These are phyloP conservation scores for Phlebiopsis flavidoalba DNA, from an alignment of 768 basidiomycete genomes.

Conservation along the genomic window DNA sequence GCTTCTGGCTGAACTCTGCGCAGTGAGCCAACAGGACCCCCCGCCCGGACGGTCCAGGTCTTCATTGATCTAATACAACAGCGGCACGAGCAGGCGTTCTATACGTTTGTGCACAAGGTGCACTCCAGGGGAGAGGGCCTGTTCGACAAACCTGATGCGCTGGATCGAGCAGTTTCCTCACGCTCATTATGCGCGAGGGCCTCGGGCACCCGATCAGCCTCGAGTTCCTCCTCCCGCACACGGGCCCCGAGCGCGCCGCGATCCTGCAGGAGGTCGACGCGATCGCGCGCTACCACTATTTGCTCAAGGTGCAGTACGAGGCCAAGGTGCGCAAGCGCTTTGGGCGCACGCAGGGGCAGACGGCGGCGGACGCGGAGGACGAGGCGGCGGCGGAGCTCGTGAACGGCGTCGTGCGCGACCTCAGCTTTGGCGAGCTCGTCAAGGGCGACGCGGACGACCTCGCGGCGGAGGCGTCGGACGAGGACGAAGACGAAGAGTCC, in stretches of 20 bases:
- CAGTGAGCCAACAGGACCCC: constrained; percentile 82
- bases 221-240: constrained; percentile 86
- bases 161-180: constrained; percentile 97
- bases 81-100: constrained; percentile 94
- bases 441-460: constrained; percentile 77
- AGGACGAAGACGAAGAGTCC: constrained; percentile 38
- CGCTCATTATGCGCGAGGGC: constrained; percentile 83
- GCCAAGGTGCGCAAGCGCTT: constrained; percentile 87
- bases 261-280: constrained; percentile 86
- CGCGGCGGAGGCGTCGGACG: constrained; percentile 48
- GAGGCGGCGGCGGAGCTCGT: constrained; percentile 80
- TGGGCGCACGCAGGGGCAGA: constrained; percentile 45
- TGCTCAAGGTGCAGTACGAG: constrained; percentile 89
- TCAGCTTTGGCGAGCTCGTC: constrained; percentile 78
- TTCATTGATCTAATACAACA: constrained; percentile 91
- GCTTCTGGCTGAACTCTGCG: not conserved
- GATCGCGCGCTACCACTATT: constrained; percentile 90
- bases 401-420: constrained; percentile 72
- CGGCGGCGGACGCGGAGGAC: constrained; percentile 68
- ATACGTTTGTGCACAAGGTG: constrained; percentile 96
- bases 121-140: constrained; percentile 94
- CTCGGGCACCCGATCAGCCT: constrained; percentile 69
- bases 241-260: constrained; percentile 65
- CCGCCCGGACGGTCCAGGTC: constrained; percentile 80
- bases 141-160: constrained; percentile 88